Evolutionary conservation across 192 early-diverging fungal species (phyloP), one percentile per base, ranked within the genome.

Genomic region (Lobosporangium transversale): DNA sequence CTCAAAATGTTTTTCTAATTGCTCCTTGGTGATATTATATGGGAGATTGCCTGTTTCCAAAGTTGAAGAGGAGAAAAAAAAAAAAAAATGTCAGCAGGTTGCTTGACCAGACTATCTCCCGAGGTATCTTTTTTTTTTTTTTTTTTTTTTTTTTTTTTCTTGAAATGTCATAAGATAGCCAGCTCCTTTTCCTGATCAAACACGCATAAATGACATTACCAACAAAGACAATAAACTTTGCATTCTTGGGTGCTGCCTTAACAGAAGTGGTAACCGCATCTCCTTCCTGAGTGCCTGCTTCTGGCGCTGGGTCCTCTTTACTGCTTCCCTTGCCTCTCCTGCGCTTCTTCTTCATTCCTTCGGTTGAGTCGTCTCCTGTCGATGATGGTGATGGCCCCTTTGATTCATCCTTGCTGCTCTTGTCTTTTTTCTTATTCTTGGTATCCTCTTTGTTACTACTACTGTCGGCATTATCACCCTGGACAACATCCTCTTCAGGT

Each of bases 21-120:
- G 86, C 48, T 89, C 87, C 15, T 81, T 83, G 15, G 89, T 90
- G 24, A 89, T 82, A 37, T 84, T 84, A 62, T 81, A 90, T 20
- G 89, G 87, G 24, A 92, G 78, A 52, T 90, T 90, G 37, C 84
- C 85, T 86, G 31, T 27, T 33, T n/a, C n/a, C n/a, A n/a, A 29
- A 27, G 12, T 9, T 17, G 29, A 45, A 54, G 26, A 17, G 24
- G 20, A 32, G 30, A 23, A 9, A 51, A 37, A 67, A 8, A 2
- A 40, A 40, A 40, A 40, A 40, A 40, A 40, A 40, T 10, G 37
- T 14, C 37, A 14, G 37, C 14, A 14, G 14, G 37, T 14, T 40
- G 14, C 37, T 40, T 10, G 37, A 40, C 14, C 8, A 40, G 8
- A 10, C 37, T 40, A 14, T 14, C 37, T 40, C 37, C 7, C 8